Conservation (phyloP, 805 yeast genomes). For the Saturnispora sekii region DNA sequence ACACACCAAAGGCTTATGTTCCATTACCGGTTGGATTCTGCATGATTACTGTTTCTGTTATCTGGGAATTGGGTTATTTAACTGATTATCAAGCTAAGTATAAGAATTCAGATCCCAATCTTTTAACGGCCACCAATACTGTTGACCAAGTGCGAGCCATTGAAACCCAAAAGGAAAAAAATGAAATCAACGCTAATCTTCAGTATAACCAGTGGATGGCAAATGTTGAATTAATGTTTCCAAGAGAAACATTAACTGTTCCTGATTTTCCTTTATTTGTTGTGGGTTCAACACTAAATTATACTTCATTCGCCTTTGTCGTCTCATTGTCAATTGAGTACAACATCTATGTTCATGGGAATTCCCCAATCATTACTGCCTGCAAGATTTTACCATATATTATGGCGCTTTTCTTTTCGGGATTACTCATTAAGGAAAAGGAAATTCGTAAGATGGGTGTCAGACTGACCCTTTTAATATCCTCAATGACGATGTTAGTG, state of each 20-base stretch:
- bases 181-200: no score
- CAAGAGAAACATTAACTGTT: slow-evolving; percentile 15
- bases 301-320: slow-evolving; percentile 7
- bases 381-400: slow-evolving; percentile 29
- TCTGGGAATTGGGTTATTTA: no score
- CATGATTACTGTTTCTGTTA: no score
- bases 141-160: neutral
- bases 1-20: no score
- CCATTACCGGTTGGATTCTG: no score
- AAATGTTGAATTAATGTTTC: slow-evolving; percentile 16
- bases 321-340: slow-evolving; percentile 11
- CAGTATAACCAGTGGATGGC: slow-evolving; percentile 12
- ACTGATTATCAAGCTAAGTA: no score
- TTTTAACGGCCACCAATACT: neutral
- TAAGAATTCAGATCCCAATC: no score
- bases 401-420: slow-evolving; percentile 24
- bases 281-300: slow-evolving; percentile 8
- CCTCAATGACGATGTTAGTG: slow-evolving; percentile 10
- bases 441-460: slow-evolving; percentile 16
- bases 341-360: slow-evolving; percentile 24
- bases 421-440: slow-evolving; percentile 15
- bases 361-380: slow-evolving; percentile 28
- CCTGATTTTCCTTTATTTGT: slow-evolving; percentile 16
- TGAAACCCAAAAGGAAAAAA: no score
- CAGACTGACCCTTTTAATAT: slow-evolving; percentile 13